A percentile compares a stretch with the other conserved stretches of the same genome.
Evolutionary conservation across 2,329 filamentous ascomycete genomes (phyloP).

Genomic region (Ophiostoma piceae): DNA sequence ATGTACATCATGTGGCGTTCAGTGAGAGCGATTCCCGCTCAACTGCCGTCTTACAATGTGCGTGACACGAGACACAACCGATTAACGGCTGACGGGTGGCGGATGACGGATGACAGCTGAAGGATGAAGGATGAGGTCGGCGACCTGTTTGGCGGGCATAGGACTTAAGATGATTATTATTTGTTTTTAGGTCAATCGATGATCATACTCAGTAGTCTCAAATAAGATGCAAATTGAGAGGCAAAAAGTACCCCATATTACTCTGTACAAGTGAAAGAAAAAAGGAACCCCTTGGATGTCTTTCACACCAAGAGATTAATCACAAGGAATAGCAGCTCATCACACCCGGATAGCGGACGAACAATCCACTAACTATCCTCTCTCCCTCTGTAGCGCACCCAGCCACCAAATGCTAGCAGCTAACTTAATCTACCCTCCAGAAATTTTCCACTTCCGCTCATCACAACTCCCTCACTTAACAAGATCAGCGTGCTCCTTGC

Average conservation of each 20-base stretch:
- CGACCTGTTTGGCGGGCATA: not conserved
- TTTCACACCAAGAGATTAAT: not conserved
- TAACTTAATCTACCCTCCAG: not conserved
- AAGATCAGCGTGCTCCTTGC: not conserved
- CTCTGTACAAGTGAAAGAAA: not conserved
- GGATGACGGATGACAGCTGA: too few species aligned
- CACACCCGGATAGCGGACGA: not conserved
- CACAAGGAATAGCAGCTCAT: not conserved
- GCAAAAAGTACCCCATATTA: not conserved
- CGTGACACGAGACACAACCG: not conserved
- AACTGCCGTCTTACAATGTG: slow-evolving; percentile 1
- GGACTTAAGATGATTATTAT: not conserved
- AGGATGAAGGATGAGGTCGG: not conserved
- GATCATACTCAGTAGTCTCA: not conserved
- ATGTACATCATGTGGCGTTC: not conserved
- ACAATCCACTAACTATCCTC: not conserved
- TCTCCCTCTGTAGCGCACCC: not conserved
- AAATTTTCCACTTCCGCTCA: not conserved
- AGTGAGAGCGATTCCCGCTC: not conserved
- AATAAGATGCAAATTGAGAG: not conserved
- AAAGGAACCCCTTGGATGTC: not conserved
- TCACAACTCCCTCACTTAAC: slow-evolving; percentile 8
- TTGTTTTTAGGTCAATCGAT: not conserved
- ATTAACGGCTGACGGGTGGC: not conserved
- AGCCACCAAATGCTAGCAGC: not conserved